Percentiles rank a stretch among this genome's conserved stretches.
phyloP scores from a whole-genome alignment of 2,329 filamentous ascomycete species.

The Sclerotinia sclerotiorum region DNA sequence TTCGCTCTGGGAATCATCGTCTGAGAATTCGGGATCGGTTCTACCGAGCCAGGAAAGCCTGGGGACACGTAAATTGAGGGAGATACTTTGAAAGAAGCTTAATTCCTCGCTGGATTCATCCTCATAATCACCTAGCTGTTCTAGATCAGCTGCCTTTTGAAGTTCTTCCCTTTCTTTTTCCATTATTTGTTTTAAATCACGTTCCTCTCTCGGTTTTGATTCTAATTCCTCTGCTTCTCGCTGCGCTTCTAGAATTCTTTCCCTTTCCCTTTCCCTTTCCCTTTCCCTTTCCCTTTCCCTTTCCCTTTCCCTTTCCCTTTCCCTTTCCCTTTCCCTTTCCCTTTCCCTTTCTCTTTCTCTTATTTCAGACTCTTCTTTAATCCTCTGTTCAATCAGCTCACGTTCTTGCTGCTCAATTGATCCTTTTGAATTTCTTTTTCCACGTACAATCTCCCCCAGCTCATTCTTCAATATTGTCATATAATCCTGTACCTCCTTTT shows the following conservation, averaged over 20 bases:
- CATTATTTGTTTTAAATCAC: no score
- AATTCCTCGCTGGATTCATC: neutral
- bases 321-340: no score
- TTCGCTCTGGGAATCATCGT: no score
- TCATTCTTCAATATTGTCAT: neutral
- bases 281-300: no score
- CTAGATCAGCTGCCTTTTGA: neutral
- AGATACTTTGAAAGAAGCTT: neutral
- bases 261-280: no score
- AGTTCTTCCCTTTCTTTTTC: no score
- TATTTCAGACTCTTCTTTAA: neutral
- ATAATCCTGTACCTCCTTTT: neutral
- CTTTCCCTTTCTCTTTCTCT: no score
- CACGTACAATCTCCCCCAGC: neutral
- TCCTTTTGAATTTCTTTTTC: neutral
- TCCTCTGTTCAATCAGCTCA: neutral
- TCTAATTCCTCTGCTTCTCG: no score
- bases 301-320: no score
- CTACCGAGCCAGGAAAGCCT: neutral
- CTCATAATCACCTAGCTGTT: neutral
- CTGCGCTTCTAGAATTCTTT: no score
- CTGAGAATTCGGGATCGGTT: no score
- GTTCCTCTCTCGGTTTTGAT: no score
- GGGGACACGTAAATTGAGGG: neutral
- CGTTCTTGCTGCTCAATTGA: neutral